phyloP scores from a whole-genome alignment of 2,329 filamentous ascomycete species.

The Aspergillus puulaauensis region DNA sequence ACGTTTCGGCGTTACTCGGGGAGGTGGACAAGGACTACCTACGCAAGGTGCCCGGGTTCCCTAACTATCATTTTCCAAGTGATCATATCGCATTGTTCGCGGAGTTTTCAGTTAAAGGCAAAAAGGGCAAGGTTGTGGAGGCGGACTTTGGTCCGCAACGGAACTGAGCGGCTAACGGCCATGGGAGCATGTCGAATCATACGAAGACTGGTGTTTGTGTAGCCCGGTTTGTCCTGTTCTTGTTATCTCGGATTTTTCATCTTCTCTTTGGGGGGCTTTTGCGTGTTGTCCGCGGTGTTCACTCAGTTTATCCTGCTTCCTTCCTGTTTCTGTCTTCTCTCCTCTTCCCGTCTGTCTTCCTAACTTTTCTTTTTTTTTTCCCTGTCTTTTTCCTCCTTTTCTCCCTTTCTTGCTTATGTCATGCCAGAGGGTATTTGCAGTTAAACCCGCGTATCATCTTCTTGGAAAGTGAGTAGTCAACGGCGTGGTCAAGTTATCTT shows the following conservation, averaged over 20 bases:
- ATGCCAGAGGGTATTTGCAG: background rate
- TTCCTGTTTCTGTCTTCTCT: constrained; percentile 16
- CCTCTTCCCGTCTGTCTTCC: constrained; percentile 25
- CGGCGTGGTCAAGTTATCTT: constrained; percentile 24
- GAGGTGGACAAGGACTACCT: constrained; percentile 84
- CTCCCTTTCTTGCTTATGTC: background rate
- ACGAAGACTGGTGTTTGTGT: constrained; percentile 40
- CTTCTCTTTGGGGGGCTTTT: constrained; percentile 27
- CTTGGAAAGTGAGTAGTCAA: constrained; percentile 29
- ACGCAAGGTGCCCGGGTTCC: constrained; percentile 83
- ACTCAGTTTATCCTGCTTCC: constrained; percentile 15
- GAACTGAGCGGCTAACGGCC: constrained; percentile 26
- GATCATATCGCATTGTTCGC: constrained; percentile 89
- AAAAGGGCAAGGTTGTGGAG: constrained; percentile 73
- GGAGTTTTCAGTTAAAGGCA: constrained; percentile 83
- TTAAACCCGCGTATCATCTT: constrained; percentile 22
- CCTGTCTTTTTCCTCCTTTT: background rate
- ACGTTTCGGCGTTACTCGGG: constrained; percentile 79
- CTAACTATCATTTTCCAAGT: constrained; percentile 90
- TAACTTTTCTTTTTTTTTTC: background rate
- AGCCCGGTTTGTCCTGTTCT: constrained; percentile 32
- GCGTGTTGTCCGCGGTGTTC: constrained; percentile 28
- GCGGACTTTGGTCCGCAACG: constrained; percentile 60
- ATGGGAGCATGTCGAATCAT: constrained; percentile 37
- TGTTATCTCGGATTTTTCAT: constrained; percentile 38